phyloP scores from a whole-genome alignment of 257 asterid species.

The Apocynum venetum region DNA sequence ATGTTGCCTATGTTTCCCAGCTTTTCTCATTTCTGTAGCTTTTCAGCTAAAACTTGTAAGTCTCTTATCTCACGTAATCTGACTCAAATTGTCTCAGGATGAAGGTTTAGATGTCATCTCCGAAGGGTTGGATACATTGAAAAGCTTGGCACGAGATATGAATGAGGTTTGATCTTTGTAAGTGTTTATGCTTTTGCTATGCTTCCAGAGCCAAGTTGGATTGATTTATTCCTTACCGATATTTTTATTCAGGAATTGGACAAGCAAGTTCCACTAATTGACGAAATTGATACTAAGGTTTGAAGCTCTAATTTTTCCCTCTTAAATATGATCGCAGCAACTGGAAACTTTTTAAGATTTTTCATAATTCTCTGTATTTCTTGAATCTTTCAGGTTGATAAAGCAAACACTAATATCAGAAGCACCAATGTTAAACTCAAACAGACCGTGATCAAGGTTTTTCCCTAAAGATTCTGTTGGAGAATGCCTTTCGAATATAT shows the following conservation, averaged over 20 bases:
- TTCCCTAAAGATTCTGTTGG: not conserved
- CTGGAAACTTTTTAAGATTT: not conserved
- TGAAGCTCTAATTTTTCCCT: not conserved
- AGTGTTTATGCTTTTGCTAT: not conserved
- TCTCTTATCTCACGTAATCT: conserved; percentile 1
- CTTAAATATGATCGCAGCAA: not conserved
- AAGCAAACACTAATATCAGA: conserved; percentile 54
- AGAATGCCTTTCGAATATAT: not conserved
- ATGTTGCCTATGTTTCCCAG: too few species aligned
- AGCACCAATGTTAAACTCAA: conserved; percentile 70
- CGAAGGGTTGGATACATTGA: conserved; percentile 69
- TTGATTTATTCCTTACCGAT: not conserved
- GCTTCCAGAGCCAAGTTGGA: not conserved
- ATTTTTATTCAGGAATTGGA: conserved; percentile 66
- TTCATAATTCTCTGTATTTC: conserved; percentile 4
- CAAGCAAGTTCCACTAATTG: conserved; percentile 78
- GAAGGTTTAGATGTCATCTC: conserved; percentile 75
- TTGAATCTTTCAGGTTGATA: conserved; percentile 57
- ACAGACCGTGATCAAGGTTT: conserved; percentile 51
- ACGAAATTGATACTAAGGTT: conserved; percentile 88
- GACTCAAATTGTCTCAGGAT: conserved; percentile 45
- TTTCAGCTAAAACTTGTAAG: too few species aligned
- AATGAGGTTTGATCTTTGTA: conserved; percentile 52
- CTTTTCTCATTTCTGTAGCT: too few species aligned
- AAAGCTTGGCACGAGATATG: conserved; percentile 83